These are phyloP conservation scores for Peterozyma toletana DNA, from an alignment of 805 yeast species.

Conservation along the genomic window DNA sequence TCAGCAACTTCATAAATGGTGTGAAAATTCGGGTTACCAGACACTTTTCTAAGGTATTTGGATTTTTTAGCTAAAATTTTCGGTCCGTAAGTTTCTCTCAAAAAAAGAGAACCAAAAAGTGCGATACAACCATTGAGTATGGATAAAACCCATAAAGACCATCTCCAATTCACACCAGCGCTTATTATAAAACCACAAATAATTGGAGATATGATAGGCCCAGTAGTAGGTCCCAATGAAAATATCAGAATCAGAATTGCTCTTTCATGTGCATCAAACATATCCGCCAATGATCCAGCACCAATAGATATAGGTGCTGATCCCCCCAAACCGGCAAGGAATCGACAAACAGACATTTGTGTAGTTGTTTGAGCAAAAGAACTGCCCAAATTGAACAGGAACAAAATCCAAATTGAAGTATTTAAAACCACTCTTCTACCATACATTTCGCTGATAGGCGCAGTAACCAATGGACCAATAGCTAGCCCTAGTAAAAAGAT, in stretches of 20 bases:
- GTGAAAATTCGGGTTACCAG: constrained; percentile 50
- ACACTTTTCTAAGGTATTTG: constrained; percentile 33
- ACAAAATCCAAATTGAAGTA: constrained; percentile 39
- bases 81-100: constrained; percentile 56
- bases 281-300: constrained; percentile 61
- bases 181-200: constrained; percentile 48
- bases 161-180: constrained; percentile 46
- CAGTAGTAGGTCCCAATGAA: constrained; percentile 43
- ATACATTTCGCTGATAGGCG: constrained; percentile 62
- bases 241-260: constrained; percentile 51
- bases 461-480: constrained; percentile 54
- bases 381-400: constrained; percentile 49
- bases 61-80: constrained; percentile 41
- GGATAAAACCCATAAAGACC: constrained; percentile 53
- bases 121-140: constrained; percentile 46
- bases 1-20: constrained; percentile 57
- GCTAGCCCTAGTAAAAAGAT: constrained; percentile 69
- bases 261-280: constrained; percentile 44
- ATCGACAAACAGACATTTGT: constrained; percentile 51
- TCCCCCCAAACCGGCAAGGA: constrained; percentile 61
- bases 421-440: constrained; percentile 56
- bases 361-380: constrained; percentile 50
- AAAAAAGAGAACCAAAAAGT: constrained; percentile 33
- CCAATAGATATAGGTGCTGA: constrained; percentile 64
- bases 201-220: constrained; percentile 57